Percentiles rank a stretch among this genome's conserved stretches.
Conservation (phyloP, 23 red algal species). For the Chondrus crispus region DNA sequence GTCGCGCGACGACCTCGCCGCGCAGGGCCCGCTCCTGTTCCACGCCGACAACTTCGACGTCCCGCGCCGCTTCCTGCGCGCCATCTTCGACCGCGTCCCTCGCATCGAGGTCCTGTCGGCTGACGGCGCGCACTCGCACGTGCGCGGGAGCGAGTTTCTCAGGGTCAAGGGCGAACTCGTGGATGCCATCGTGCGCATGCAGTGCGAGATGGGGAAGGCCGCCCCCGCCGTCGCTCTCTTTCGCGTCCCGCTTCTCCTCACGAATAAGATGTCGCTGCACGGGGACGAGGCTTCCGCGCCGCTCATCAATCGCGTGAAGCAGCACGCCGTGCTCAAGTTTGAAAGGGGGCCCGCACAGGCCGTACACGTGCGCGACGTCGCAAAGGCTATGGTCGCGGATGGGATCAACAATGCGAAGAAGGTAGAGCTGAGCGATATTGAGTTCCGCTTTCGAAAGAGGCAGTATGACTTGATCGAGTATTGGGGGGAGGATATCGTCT, state of each 20-base stretch:
- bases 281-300: neutral
- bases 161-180: conserved; percentile 6
- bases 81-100: conserved; percentile 3
- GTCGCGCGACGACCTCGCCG: neutral
- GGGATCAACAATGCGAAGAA: neutral
- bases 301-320: conserved; percentile 14
- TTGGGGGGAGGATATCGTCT: neutral
- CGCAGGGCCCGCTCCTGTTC: conserved; percentile 5
- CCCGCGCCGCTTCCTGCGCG: conserved; percentile 35
- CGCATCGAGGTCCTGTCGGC: conserved; percentile 5
- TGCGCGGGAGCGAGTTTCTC: neutral
- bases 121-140: neutral
- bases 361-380: conserved; percentile 52
- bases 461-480: neutral
- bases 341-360: conserved; percentile 23
- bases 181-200: neutral
- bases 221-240: conserved; percentile 24
- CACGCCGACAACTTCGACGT: conserved; percentile 32
- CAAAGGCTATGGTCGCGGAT: conserved; percentile 53
- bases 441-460: neutral
- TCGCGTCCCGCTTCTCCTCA: conserved; percentile 25
- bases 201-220: neutral
- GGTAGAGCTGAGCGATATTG: neutral
- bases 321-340: conserved; percentile 39
- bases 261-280: conserved; percentile 4